Conservation (phyloP, 2,329 filamentous ascomycete genomes). For the Aspergillus sp. region DNA sequence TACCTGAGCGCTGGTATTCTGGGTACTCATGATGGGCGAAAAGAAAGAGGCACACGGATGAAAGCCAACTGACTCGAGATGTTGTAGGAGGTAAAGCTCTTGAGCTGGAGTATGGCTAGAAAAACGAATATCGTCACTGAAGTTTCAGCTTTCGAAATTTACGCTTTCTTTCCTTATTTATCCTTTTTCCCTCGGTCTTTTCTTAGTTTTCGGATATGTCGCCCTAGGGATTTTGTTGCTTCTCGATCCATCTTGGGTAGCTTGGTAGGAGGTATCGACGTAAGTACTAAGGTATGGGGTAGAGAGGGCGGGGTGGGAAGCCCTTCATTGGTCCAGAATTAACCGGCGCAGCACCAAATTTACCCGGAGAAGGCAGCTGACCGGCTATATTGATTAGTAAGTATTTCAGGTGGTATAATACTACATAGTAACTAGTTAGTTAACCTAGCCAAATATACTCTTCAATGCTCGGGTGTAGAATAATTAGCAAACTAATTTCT, state of each 20-base stretch:
- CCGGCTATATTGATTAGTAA: neutral
- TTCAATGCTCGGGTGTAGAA: no score
- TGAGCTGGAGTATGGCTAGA: neutral
- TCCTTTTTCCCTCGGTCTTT: neutral
- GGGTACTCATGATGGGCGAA: neutral
- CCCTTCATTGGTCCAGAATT: neutral
- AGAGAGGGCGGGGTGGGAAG: neutral
- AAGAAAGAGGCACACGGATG: neutral
- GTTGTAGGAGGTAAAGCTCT: neutral
- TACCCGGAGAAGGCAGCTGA: neutral
- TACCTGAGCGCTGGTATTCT: neutral
- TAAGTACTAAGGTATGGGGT: neutral
- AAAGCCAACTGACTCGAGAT: neutral
- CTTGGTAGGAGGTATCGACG: neutral
- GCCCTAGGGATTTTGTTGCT: neutral
- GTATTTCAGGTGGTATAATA: no score
- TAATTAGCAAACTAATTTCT: no score
- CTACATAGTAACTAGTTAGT: no score
- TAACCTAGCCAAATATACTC: no score
- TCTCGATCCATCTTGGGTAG: neutral
- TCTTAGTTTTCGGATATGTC: neutral
- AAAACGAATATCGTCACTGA: neutral
- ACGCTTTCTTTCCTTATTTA: neutral
- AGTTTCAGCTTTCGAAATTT: neutral
- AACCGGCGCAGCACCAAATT: neutral